Percentiles rank a stretch among this genome's conserved stretches.
Conservation (phyloP, 345 rosid species). For the Triadica sebifera region DNA sequence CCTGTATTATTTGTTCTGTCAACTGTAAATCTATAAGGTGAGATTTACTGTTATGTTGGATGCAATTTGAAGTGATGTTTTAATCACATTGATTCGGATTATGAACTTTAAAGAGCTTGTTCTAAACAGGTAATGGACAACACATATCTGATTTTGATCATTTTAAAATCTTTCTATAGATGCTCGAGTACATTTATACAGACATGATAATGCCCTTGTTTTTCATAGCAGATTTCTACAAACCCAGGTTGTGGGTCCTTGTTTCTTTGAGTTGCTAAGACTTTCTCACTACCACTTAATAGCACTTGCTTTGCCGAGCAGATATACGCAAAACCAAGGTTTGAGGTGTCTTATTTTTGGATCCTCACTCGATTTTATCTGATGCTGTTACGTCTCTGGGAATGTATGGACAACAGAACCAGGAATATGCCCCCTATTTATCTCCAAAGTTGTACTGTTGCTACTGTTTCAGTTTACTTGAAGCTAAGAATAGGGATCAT, state of each 20-base stretch:
- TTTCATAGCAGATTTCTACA: slow-evolving; percentile 53
- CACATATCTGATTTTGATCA: slow-evolving; percentile 3
- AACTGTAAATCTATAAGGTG: neutral
- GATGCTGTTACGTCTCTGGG: slow-evolving; percentile 15
- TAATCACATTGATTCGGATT: neutral
- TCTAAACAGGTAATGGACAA: slow-evolving; percentile 32
- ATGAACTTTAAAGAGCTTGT: slow-evolving; percentile 16
- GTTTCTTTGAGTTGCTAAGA: slow-evolving; percentile 66
- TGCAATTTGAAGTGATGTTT: neutral
- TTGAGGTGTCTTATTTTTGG: slow-evolving; percentile 50
- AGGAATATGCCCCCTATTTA: neutral
- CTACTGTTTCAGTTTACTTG: slow-evolving; percentile 4
- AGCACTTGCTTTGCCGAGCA: slow-evolving; percentile 59
- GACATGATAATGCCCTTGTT: slow-evolving; percentile 48
- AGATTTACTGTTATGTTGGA: neutral
- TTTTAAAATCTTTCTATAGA: slow-evolving; percentile 26
- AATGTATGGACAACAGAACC: slow-evolving; percentile 8
- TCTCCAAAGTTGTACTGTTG: slow-evolving; percentile 3
- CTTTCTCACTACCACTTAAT: slow-evolving; percentile 33
- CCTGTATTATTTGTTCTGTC: neutral
- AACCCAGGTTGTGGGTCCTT: slow-evolving; percentile 57
- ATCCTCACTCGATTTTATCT: slow-evolving; percentile 29
- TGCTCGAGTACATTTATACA: slow-evolving; percentile 22
- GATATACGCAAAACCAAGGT: slow-evolving; percentile 53
- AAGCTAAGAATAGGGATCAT: slow-evolving; percentile 9